Evolutionary conservation across 306 rosid species (phyloP), one percentile per base, ranked within the genome.

Genomic region (Quercus rubra): DNA sequence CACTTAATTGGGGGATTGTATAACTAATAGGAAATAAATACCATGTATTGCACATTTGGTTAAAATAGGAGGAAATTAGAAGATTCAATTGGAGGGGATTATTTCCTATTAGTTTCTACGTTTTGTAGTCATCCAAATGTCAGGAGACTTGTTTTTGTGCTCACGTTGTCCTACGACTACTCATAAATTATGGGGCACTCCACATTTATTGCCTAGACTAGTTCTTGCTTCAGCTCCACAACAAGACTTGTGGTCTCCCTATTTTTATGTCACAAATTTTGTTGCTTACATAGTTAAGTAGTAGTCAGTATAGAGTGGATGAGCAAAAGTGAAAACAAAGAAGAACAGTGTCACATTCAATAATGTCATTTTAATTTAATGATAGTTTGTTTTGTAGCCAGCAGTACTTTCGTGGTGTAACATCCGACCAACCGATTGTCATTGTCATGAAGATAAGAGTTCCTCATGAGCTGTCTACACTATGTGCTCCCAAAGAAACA

Each of bases 301-400:
- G 62, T 49, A 21, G 14, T 19, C 30, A 6, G 19, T 27, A 35
- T 4, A 33, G n/a, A 3, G 17, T 33, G 68, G 55, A 35, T 70
- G 35, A n/a, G 33, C 46, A 49, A 74, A 59, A 58, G 38, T 38
- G 12, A 25, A 13, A 25, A 71, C 28, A 55, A 71, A 41, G n/a
- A 17, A 19, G 23, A 6, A 63, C 54, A 77, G 28, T 5, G 81
- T 77, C 58, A 9, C 63, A 27, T 77, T 64, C 78, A 63, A 0
- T 2, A 5, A 11, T 71, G 85, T 71, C 81, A 46, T 61, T 13
- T 76, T 76, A 71, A 63, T 52, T 76, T 81, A 62, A 81, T 76
- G 80, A 56, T 15, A 27, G 14, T 70, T 81, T 76, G 80, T 76
- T 73, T 81, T 54, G 68, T 12, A 11, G 74, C 55, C 55, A 33